Evolutionary conservation across 2,329 filamentous ascomycete species (phyloP).

Genomic region (Scedosporium apiospermum): DNA sequence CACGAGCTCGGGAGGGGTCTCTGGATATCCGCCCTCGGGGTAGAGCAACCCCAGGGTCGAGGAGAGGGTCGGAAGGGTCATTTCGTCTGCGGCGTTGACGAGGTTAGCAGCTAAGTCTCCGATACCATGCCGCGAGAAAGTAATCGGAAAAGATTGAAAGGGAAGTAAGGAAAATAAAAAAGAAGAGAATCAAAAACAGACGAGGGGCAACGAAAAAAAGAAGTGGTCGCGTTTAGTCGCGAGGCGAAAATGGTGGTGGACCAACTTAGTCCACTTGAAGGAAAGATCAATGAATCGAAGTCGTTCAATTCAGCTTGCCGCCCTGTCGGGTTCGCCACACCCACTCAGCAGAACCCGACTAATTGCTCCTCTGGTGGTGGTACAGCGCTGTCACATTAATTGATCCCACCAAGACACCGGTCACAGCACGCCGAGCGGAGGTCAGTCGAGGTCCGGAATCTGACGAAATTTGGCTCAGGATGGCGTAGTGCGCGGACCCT

Average conservation of each 20-base stretch:
- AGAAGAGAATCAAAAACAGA: not conserved
- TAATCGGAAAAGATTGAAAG: not conserved
- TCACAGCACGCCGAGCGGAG: no score
- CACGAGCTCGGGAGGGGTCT: conserved; percentile 48
- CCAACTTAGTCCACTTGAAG: no score
- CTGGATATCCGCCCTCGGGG: conserved; percentile 11
- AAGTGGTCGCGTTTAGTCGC: no score
- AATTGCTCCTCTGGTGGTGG: no score
- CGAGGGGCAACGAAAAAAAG: not conserved
- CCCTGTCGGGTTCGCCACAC: no score
- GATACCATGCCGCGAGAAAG: not conserved
- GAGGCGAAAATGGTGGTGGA: no score
- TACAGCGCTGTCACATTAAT: no score
- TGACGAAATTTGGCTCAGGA: conserved; percentile 7
- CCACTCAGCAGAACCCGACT: no score
- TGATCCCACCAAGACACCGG: no score
- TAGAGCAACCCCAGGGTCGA: not conserved
- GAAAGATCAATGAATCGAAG: no score
- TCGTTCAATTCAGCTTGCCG: no score
- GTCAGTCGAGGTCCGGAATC: no score
- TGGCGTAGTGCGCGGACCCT: conserved; percentile 5
- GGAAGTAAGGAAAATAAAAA: not conserved
- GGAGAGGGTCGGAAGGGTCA: conserved; percentile 1
- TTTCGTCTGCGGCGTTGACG: not conserved
- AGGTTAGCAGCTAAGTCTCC: not conserved